Evolutionary conservation across 2,329 filamentous ascomycete species (phyloP).

Genomic region (Magnaporthiopsis rhizophila): DNA sequence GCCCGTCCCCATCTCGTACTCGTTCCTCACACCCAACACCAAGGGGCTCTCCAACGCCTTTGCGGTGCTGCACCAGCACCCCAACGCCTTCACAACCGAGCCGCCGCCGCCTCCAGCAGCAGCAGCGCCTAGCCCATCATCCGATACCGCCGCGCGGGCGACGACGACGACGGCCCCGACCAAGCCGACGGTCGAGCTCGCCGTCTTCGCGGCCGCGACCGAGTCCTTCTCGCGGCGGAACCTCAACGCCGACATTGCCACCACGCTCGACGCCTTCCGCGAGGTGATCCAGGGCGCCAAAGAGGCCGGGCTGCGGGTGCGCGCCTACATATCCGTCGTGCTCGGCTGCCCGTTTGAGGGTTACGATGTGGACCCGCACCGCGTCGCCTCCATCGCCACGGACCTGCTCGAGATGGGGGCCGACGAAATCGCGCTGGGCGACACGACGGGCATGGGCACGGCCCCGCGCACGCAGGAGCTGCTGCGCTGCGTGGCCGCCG

Average conservation of each 20-base stretch:
- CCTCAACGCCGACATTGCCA: slow-evolving; percentile 70
- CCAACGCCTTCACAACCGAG: slow-evolving; percentile 41
- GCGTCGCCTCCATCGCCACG: slow-evolving; percentile 57
- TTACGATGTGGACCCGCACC: slow-evolving; percentile 53
- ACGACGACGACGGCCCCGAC: slow-evolving; percentile 12
- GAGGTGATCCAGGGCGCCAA: slow-evolving; percentile 64
- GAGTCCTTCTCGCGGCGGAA: slow-evolving; percentile 76
- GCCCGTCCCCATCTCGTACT: slow-evolving; percentile 56
- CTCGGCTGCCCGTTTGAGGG: slow-evolving; percentile 73
- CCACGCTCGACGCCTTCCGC: slow-evolving; percentile 62
- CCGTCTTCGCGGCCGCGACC: slow-evolving; percentile 65
- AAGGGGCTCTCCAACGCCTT: slow-evolving; percentile 62
- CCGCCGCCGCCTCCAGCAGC: slow-evolving; percentile 24
- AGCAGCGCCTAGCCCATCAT: slow-evolving; percentile 19
- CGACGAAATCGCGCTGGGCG: slow-evolving; percentile 82
- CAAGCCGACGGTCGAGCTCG: slow-evolving; percentile 30
- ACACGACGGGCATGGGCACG: slow-evolving; percentile 87
- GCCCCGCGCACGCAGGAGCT: slow-evolving; percentile 60
- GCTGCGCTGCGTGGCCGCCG: slow-evolving; percentile 55
- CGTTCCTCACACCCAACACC: slow-evolving; percentile 72
- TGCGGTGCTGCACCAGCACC: slow-evolving; percentile 43
- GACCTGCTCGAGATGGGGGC: slow-evolving; percentile 77
- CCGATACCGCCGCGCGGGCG: slow-evolving; percentile 10
- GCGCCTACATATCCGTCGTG: slow-evolving; percentile 75
- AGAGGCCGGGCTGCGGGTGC: slow-evolving; percentile 58